Conservation (phyloP, 2,329 filamentous ascomycete species). For the Nemania sp. region DNA sequence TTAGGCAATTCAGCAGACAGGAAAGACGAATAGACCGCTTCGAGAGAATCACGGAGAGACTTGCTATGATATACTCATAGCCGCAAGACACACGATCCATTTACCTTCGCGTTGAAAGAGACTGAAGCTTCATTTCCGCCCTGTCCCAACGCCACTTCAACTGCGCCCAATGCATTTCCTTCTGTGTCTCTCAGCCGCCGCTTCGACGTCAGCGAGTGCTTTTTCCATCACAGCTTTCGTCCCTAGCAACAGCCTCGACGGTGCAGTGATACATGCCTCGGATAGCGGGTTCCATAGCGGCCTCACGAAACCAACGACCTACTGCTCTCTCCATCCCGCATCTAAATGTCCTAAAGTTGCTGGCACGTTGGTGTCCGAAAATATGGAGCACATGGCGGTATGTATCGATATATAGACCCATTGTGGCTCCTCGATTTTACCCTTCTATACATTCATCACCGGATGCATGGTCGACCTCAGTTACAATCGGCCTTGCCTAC, state of each 20-base stretch:
- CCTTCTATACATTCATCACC: not conserved
- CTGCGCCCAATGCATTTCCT: constrained; percentile 11
- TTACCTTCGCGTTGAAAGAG: constrained; percentile 44
- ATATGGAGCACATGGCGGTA: constrained; percentile 34
- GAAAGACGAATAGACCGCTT: not conserved
- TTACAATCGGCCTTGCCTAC: no score
- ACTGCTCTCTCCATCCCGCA: constrained; percentile 27
- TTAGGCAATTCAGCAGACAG: no score
- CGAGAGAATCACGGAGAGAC: not conserved
- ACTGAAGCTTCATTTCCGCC: no score
- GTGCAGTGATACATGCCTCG: constrained; percentile 31
- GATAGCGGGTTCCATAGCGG: constrained; percentile 32
- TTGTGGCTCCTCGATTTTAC: not conserved
- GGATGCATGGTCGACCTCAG: not conserved
- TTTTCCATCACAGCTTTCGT: constrained; percentile 34
- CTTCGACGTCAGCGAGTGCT: constrained; percentile 28
- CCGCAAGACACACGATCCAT: not conserved
- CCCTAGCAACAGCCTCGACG: constrained; percentile 31
- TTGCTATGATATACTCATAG: not conserved
- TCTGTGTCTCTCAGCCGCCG: constrained; percentile 8
- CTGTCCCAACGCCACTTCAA: no score
- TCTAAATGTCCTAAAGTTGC: constrained; percentile 30
- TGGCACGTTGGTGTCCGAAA: constrained; percentile 33
- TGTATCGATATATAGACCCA: constrained; percentile 4
- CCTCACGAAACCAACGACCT: constrained; percentile 33